Evolutionary conservation across 2,329 filamentous ascomycete species (phyloP), one percentile per base, ranked within the genome.

Genomic region (Ceratocystis papillata): DNA sequence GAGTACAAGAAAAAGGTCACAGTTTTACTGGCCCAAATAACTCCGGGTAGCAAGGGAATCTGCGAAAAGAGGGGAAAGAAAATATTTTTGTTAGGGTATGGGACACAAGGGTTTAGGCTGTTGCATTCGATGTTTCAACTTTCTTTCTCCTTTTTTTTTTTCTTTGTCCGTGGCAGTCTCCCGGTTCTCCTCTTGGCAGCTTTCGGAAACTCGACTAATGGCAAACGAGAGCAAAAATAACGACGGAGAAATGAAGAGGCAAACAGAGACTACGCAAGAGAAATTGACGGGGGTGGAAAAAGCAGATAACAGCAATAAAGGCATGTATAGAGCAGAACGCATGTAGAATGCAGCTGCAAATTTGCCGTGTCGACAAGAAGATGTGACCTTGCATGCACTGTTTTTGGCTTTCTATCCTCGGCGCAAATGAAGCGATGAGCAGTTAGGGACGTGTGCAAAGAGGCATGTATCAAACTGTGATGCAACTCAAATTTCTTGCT

Each of bases 221-320:
- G 46, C 5, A 48, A 48, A 48, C 46, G 46, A 48, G 46, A 48
- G 17, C 46, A 48, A 48, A 48, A 48, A 48, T 48, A 48, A 48
- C 46, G 20, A 48, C 17, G n/a, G 17, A 20, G 20, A 48, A 48
- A 20, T 48, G n/a, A 48, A 48, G 17, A 20, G 5, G n/a, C 46
- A 48, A 48, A 48, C 46, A 48, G 17, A 48, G 20, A 41, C 37
- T 15, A 15, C 37, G 1, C 37, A 15, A 41, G 37, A 41, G 10
- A 41, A 41, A 41, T 41, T 41, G 10, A 12, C 10, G 3, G 37
- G 33, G 33, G 33, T 3, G 10, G 8, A 4, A 4, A 12, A 41
- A 41, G 12, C 37, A 15, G 3, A 15, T 4, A 12, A 41, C 12
- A 41, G 12, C 10, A 41, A 12, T 15, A 41, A 15, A 41, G 10